phyloP scores from a whole-genome alignment of 2,329 filamentous ascomycete species.

The Trichoderma citrinoviride region DNA sequence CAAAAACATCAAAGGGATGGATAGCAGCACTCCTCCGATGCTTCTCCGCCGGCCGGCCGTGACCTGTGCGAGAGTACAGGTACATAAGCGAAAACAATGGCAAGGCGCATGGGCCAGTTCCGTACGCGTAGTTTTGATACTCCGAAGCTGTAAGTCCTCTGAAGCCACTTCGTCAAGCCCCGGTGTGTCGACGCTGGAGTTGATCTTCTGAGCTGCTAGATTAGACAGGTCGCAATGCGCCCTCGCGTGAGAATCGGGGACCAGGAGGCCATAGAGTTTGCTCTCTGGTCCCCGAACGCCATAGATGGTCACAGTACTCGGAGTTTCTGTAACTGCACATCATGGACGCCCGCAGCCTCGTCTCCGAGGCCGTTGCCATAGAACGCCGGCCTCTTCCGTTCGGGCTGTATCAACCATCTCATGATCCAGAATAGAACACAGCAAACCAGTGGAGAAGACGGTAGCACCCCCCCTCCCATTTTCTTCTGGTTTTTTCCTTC shows the following conservation, averaged over 20 bases:
- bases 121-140: background rate
- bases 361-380: background rate
- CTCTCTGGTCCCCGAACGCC: background rate
- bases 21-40: constrained; percentile 8
- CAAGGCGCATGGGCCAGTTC: background rate
- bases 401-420: constrained; percentile 1
- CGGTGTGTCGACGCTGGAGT: background rate
- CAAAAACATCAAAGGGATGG: background rate
- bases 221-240: background rate
- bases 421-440: background rate
- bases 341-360: constrained; percentile 7
- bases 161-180: background rate
- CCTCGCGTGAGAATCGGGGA: background rate
- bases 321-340: background rate
- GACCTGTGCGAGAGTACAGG: background rate
- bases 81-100: background rate
- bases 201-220: background rate
- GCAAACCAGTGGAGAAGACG: background rate
- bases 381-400: background rate
- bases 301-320: background rate
- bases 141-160: background rate
- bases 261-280: constrained; percentile 7
- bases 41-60: background rate
- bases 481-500: background rate
- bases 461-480: background rate